A percentile compares a stretch with the other conserved stretches of the same genome.
Conservation (phyloP, 768 basidiomycete genomes). For the Kwoniella dejecticola region DNA sequence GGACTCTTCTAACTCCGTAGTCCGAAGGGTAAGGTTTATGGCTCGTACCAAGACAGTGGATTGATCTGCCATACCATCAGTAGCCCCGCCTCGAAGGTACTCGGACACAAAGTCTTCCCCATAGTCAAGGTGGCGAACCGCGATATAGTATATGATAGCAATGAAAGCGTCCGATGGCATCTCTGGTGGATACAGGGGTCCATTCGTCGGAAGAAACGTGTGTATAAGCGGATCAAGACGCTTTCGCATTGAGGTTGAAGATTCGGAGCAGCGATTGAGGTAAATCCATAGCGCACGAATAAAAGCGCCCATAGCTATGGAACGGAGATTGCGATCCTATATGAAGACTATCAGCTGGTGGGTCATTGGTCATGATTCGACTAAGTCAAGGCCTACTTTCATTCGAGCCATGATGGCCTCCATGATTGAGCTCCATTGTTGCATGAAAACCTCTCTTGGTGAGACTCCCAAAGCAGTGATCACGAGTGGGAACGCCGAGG, state of each 20-base stretch:
- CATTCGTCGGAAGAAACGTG: slow-evolving; percentile 57
- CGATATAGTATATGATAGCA: slow-evolving; percentile 76
- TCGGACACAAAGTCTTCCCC: slow-evolving; percentile 80
- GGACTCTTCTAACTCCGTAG: slow-evolving; percentile 70
- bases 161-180: slow-evolving; percentile 75
- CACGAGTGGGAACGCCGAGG: slow-evolving; percentile 77
- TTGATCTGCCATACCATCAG: slow-evolving; percentile 64
- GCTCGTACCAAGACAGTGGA: slow-evolving; percentile 75
- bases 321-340: slow-evolving; percentile 75
- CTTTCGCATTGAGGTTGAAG: slow-evolving; percentile 73
- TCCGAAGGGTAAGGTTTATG: slow-evolving; percentile 69
- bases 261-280: slow-evolving; percentile 87
- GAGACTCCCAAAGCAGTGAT: slow-evolving; percentile 84
- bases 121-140: slow-evolving; percentile 80
- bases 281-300: slow-evolving; percentile 89
- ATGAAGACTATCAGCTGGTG: neutral
- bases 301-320: slow-evolving; percentile 75
- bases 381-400: slow-evolving; percentile 76
- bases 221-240: slow-evolving; percentile 68
- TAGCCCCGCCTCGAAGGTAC: slow-evolving; percentile 69
- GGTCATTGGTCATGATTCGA: neutral
- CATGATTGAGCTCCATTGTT: slow-evolving; percentile 75
- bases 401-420: slow-evolving; percentile 73
- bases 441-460: slow-evolving; percentile 78
- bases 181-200: slow-evolving; percentile 79